phyloP scores from a whole-genome alignment of 2,329 filamentous ascomycete species.

The Cladobotryum mycophilum region DNA sequence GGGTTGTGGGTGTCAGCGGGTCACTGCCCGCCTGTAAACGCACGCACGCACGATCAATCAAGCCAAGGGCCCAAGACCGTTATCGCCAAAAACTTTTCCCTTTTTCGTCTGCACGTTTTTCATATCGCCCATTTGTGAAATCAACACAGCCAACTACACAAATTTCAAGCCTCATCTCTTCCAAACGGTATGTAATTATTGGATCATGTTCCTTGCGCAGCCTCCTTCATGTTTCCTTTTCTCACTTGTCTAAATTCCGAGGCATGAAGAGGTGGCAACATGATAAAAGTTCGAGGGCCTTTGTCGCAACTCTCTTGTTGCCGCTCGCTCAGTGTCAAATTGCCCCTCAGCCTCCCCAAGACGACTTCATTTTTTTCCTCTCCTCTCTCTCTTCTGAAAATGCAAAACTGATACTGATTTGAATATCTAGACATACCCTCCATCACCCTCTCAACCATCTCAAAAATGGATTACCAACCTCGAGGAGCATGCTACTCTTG shows the following conservation, averaged over 20 bases:
- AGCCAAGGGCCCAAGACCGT: conserved; percentile 14
- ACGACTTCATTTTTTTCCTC: neutral
- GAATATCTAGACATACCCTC: too few species aligned
- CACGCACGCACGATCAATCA: conserved; percentile 14
- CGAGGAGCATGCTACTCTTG: conserved; percentile 48
- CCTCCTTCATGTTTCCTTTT: neutral
- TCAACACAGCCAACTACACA: conserved; percentile 8
- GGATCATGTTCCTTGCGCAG: neutral
- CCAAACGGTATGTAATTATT: conserved; percentile 1
- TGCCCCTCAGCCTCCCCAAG: conserved; percentile 6
- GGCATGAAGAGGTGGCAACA: too few species aligned
- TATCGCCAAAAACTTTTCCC: conserved; percentile 22
- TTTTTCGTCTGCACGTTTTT: conserved; percentile 16
- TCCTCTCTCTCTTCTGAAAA: neutral
- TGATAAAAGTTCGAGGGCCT: too few species aligned
- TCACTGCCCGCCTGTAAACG: conserved; percentile 8
- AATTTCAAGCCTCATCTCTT: neutral
- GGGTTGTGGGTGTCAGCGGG: conserved; percentile 5
- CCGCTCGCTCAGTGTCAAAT: neutral
- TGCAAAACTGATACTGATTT: too few species aligned
- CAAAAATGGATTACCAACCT: conserved; percentile 36
- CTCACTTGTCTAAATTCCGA: too few species aligned
- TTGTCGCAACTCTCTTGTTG: too few species aligned
- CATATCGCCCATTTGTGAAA: conserved; percentile 12
- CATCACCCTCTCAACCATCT: conserved; percentile 1